phyloP scores from a whole-genome alignment of 1,139 yeast species.

The Blastobotrys buckinghamii region DNA sequence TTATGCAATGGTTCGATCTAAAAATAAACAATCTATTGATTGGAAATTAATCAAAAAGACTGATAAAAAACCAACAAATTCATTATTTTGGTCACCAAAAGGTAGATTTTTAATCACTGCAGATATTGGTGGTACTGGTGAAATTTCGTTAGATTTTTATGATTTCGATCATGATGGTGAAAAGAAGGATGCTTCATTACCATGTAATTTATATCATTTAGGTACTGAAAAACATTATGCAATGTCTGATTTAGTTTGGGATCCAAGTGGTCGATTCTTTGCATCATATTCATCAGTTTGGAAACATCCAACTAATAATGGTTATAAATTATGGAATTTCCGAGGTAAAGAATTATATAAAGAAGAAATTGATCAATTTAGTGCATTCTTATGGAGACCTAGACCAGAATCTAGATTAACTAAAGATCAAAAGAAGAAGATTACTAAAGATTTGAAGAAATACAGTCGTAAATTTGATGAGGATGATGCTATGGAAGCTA shows the following conservation, averaged over 20 bases:
- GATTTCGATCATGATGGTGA: slow-evolving; percentile 79
- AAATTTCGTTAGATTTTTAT: slow-evolving; percentile 66
- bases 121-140: slow-evolving; percentile 55
- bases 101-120: slow-evolving; percentile 87
- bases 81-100: slow-evolving; percentile 84
- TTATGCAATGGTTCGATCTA: slow-evolving; percentile 68
- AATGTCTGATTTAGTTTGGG: slow-evolving; percentile 87
- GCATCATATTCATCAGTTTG: slow-evolving; percentile 85
- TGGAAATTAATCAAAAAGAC: slow-evolving; percentile 55
- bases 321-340: slow-evolving; percentile 81
- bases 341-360: slow-evolving; percentile 74
- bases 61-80: slow-evolving; percentile 57
- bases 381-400: slow-evolving; percentile 95
- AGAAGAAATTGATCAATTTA: slow-evolving; percentile 75
- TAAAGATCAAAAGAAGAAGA: slow-evolving; percentile 79
- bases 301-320: slow-evolving; percentile 83
- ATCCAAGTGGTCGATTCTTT: slow-evolving; percentile 88
- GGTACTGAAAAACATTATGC: slow-evolving; percentile 65
- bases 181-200: slow-evolving; percentile 32
- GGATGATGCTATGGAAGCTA: slow-evolving; percentile 94
- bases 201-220: slow-evolving; percentile 51
- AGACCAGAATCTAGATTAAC: slow-evolving; percentile 78
- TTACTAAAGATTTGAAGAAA: slow-evolving; percentile 82
- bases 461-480: slow-evolving; percentile 93
- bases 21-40: slow-evolving; percentile 40